A percentile compares a stretch with the other conserved stretches of the same genome.
These are phyloP conservation scores for Fusarium clavum DNA, from an alignment of 2,329 filamentous ascomycete species.

Conservation along the genomic window DNA sequence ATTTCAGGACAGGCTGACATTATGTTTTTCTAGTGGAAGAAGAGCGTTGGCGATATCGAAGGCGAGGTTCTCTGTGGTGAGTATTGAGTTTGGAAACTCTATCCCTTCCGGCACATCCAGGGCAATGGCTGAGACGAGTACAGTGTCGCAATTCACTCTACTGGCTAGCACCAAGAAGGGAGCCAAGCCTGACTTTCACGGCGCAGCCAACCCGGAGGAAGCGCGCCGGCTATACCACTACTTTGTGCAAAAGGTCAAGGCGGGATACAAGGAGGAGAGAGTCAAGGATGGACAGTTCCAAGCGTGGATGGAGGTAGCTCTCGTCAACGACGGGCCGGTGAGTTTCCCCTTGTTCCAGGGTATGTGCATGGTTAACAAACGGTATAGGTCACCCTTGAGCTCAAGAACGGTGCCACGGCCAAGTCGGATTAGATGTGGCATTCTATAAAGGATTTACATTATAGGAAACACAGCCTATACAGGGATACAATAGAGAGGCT, in stretches of 20 bases:
- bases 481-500: slow-evolving; percentile 2
- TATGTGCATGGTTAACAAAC: neutral
- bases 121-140: slow-evolving; percentile 5
- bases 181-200: slow-evolving; percentile 94
- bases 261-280: slow-evolving; percentile 75
- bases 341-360: slow-evolving; percentile 31
- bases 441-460: slow-evolving; percentile 4
- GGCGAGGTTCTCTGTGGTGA: slow-evolving; percentile 95
- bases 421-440: slow-evolving; percentile 26
- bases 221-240: slow-evolving; percentile 85
- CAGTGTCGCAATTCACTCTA: slow-evolving; percentile 97
- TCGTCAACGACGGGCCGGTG: slow-evolving; percentile 87
- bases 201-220: slow-evolving; percentile 80
- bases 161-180: slow-evolving; percentile 95
- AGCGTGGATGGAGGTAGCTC: slow-evolving; percentile 97
- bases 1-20: slow-evolving; percentile 7
- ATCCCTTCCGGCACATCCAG: neutral
- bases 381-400: slow-evolving; percentile 44
- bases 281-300: slow-evolving; percentile 98
- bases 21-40: slow-evolving; percentile 79
- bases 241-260: slow-evolving; percentile 81
- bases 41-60: slow-evolving; percentile 84
- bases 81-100: neutral
- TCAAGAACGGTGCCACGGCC: slow-evolving; percentile 41
- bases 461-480: slow-evolving; percentile 12